phyloP scores from a whole-genome alignment of 192 early-diverging fungal species.

The Coemansia sp. region DNA sequence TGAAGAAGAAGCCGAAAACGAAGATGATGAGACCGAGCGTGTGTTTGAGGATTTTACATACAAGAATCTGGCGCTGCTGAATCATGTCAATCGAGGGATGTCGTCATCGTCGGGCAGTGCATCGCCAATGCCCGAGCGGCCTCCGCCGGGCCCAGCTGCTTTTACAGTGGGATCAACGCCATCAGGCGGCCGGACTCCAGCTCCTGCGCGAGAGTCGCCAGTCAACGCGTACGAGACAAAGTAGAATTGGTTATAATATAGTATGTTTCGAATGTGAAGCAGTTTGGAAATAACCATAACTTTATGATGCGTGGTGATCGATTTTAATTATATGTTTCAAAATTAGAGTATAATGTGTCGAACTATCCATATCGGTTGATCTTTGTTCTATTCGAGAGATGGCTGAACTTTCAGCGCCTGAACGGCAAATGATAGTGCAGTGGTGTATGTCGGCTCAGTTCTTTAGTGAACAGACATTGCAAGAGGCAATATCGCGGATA shows the following conservation, averaged over 20 bases:
- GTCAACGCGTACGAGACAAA: conserved; percentile 27
- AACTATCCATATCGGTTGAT: not conserved
- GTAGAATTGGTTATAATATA: not conserved
- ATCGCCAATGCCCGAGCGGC: conserved; percentile 26
- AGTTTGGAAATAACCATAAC: not conserved
- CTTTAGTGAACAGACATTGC: conserved; percentile 21
- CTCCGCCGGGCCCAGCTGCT: conserved; percentile 9
- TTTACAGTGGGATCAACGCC: conserved; percentile 4
- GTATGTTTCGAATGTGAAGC: not conserved
- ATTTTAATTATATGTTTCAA: too few relatives aligned
- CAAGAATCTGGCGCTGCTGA: conserved; percentile 62
- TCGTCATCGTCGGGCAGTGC: conserved; percentile 48
- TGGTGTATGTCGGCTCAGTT: conserved; percentile 46
- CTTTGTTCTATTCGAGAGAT: not conserved
- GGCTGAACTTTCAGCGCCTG: not conserved
- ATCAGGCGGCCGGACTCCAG: conserved; percentile 7
- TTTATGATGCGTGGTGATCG: too few relatives aligned
- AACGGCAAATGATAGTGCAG: conserved; percentile 29
- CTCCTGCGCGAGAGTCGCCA: conserved; percentile 21
- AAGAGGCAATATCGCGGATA: conserved; percentile 18
- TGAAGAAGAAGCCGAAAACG: conserved; percentile 14
- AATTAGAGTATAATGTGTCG: too few relatives aligned
- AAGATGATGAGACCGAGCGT: conserved; percentile 37
- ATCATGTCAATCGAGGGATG: conserved; percentile 63
- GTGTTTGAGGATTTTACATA: conserved; percentile 64